Percentiles rank a stretch among this genome's conserved stretches.
Conservation (phyloP, 2,329 filamentous ascomycete genomes). For the Aspergillus fumigatus region DNA sequence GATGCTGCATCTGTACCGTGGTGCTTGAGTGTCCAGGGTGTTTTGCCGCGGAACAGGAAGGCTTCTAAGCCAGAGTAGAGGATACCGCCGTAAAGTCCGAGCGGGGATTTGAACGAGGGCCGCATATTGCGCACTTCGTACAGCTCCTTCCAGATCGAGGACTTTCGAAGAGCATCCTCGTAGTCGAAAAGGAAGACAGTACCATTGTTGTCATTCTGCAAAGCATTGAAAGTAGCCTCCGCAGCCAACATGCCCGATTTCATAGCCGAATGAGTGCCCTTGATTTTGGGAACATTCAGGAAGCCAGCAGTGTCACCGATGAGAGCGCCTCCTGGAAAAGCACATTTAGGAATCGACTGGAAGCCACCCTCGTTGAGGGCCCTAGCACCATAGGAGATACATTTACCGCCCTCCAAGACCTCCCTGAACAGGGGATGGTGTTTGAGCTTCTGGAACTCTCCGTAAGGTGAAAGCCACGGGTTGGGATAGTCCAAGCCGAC, state of each 20-base stretch:
- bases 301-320: conserved; percentile 97
- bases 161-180: conserved; percentile 80
- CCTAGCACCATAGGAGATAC: conserved; percentile 91
- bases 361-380: conserved; percentile 92
- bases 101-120: conserved; percentile 82
- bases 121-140: conserved; percentile 96
- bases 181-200: conserved; percentile 93
- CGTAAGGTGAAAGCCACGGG: conserved; percentile 92
- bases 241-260: conserved; percentile 95
- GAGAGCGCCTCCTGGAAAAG: conserved; percentile 90
- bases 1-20: conserved; percentile 69
- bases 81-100: conserved; percentile 86
- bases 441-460: conserved; percentile 98
- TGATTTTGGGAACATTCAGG: conserved; percentile 96
- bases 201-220: conserved; percentile 55
- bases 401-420: conserved; percentile 92
- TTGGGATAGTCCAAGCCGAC: conserved; percentile 94
- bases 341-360: conserved; percentile 94
- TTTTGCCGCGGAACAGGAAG: conserved; percentile 75
- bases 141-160: conserved; percentile 88
- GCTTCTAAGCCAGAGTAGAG: conserved; percentile 91
- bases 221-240: conserved; percentile 78
- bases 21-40: conserved; percentile 91
- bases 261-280: conserved; percentile 97
- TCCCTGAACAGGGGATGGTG: conserved; percentile 85